phyloP scores from a whole-genome alignment of 129 eudicot species.

The Mikania micrantha region DNA sequence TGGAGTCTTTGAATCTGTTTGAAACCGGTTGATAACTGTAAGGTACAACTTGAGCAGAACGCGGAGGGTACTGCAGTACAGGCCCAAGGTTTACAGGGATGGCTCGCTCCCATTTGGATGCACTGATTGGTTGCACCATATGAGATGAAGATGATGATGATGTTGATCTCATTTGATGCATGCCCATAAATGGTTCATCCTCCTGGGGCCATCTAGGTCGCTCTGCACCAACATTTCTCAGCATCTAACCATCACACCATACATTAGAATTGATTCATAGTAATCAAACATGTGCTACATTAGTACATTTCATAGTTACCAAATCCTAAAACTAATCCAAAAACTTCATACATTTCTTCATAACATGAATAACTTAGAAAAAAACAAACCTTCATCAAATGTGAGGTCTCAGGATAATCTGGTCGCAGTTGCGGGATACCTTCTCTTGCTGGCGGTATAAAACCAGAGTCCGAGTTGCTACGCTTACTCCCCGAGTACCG shows the following conservation, averaged over 20 bases:
- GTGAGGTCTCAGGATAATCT: slow-evolving; percentile 61
- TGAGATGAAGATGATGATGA: no score
- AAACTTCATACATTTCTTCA: no score
- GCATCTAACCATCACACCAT: slow-evolving; percentile 44
- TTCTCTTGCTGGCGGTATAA: no score
- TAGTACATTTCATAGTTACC: no score
- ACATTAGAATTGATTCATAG: no score
- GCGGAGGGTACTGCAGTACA: slow-evolving; percentile 61
- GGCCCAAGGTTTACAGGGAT: slow-evolving; percentile 55
- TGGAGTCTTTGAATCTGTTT: slow-evolving; percentile 57
- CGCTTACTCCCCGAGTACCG: no score
- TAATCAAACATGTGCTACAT: no score
- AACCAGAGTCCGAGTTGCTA: slow-evolving; percentile 40
- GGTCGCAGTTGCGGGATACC: slow-evolving; percentile 54
- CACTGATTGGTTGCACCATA: slow-evolving; percentile 36
- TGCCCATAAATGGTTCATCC: slow-evolving; percentile 46
- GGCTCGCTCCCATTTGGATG: slow-evolving; percentile 66
- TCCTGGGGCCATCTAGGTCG: slow-evolving; percentile 50
- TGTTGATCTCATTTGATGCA: slow-evolving; percentile 53
- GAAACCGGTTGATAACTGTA: slow-evolving; percentile 49
- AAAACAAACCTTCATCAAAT: slow-evolving; percentile 63
- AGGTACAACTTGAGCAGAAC: slow-evolving; percentile 52
- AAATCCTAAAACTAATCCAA: no score
- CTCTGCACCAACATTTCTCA: slow-evolving; percentile 68
- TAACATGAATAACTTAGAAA: no score